phyloP scores from a whole-genome alignment of 2,329 filamentous ascomycete species.

The Aspergillus sp. region DNA sequence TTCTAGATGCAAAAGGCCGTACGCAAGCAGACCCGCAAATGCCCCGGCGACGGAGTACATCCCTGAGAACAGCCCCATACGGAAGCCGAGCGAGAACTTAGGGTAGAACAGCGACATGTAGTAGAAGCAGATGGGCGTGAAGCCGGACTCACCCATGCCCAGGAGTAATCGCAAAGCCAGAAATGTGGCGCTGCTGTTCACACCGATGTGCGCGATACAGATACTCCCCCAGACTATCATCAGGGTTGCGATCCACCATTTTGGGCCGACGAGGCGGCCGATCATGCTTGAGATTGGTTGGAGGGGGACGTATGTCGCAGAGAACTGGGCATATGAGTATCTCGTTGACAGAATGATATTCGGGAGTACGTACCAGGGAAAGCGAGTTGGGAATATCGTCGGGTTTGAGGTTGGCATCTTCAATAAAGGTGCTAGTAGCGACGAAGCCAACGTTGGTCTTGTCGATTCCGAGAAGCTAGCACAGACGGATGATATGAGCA shows the following conservation, averaged over 20 bases:
- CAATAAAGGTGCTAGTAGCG: constrained; percentile 10
- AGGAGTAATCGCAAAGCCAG: constrained; percentile 15
- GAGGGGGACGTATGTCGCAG: constrained; percentile 16
- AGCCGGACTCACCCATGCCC: constrained; percentile 37
- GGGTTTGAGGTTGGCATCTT: constrained; percentile 7
- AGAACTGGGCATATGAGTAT: constrained; percentile 4
- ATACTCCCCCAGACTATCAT: constrained; percentile 13
- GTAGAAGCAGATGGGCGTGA: constrained; percentile 50
- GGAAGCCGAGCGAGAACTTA: constrained; percentile 48
- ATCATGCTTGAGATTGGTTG: constrained; percentile 13
- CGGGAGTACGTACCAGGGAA: constrained; percentile 2
- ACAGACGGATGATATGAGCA: too few species aligned
- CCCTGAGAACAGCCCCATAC: constrained; percentile 51
- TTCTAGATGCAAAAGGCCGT: constrained; percentile 17
- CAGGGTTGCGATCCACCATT: constrained; percentile 13
- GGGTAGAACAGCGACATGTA: constrained; percentile 54
- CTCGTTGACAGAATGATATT: neutral
- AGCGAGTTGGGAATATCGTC: constrained; percentile 9
- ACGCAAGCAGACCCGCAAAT: constrained; percentile 44
- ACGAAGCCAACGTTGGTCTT: constrained; percentile 12
- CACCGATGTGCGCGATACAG: constrained; percentile 9
- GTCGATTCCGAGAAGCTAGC: constrained; percentile 8
- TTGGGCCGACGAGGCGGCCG: constrained; percentile 11
- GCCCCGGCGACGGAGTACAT: constrained; percentile 50
- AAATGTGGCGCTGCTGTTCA: constrained; percentile 6